These are phyloP conservation scores for Kurtzmaniella quercitrusa DNA, from an alignment of 1,139 yeast genomes.

Conservation along the genomic window DNA sequence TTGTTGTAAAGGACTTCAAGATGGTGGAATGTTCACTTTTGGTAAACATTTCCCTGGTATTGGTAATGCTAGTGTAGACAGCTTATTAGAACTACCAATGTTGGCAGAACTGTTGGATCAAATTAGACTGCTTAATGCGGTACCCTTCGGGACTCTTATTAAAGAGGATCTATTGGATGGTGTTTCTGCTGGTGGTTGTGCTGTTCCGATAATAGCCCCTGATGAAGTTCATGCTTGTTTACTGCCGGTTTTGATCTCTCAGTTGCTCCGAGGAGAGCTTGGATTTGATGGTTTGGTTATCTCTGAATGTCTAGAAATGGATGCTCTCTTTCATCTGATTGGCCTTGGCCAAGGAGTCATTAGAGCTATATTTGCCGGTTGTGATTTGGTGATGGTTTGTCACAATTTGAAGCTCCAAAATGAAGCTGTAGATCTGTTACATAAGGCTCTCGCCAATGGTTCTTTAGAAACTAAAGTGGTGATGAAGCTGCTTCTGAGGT, in stretches of 20 bases:
- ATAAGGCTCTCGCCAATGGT: slow-evolving; percentile 51
- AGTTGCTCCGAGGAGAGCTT: slow-evolving; percentile 48
- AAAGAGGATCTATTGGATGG: slow-evolving; percentile 51
- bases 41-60: slow-evolving; percentile 70
- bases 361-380: slow-evolving; percentile 59
- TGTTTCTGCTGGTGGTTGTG: slow-evolving; percentile 63
- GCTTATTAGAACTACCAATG: slow-evolving; percentile 55
- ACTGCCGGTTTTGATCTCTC: slow-evolving; percentile 53
- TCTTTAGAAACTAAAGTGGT: slow-evolving; percentile 48
- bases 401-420: slow-evolving; percentile 53
- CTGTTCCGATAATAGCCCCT: slow-evolving; percentile 59
- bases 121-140: slow-evolving; percentile 45
- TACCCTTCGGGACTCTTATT: slow-evolving; percentile 52
- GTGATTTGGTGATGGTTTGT: slow-evolving; percentile 64
- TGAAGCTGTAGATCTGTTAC: slow-evolving; percentile 54
- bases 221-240: slow-evolving; percentile 64
- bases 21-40: slow-evolving; percentile 53
- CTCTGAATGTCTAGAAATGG: slow-evolving; percentile 64
- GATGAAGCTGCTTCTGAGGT: slow-evolving; percentile 37
- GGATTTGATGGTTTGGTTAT: slow-evolving; percentile 59
- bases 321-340: slow-evolving; percentile 56
- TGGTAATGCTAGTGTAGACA: slow-evolving; percentile 59
- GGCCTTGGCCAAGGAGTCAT: slow-evolving; percentile 68
- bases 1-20: slow-evolving; percentile 51
- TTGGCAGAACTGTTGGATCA: slow-evolving; percentile 55